phyloP scores from a whole-genome alignment of 306 rosid genomes.

The Prinsepia uniflora region DNA sequence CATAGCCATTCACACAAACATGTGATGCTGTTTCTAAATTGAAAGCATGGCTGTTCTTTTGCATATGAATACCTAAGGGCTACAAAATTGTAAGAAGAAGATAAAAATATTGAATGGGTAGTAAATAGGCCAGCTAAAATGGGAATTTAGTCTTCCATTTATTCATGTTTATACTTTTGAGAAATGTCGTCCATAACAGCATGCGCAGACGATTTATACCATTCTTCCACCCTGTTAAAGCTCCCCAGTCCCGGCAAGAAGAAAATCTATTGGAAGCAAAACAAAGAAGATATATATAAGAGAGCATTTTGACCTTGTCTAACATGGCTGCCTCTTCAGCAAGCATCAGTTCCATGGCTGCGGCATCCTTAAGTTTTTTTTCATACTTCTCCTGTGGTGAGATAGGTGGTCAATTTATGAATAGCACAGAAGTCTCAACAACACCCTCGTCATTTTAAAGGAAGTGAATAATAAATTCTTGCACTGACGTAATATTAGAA shows the following conservation, averaged over 20 bases:
- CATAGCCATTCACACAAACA: not conserved
- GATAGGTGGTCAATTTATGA: constrained; percentile 15
- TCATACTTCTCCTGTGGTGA: constrained; percentile 66
- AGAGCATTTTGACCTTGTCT: constrained; percentile 57
- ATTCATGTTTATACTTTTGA: not conserved
- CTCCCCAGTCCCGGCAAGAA: not conserved
- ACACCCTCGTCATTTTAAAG: constrained; percentile 12
- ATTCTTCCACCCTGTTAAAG: not conserved
- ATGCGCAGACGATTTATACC: not conserved
- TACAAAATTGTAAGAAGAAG: not conserved
- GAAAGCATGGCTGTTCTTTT: not conserved
- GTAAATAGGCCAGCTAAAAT: not conserved
- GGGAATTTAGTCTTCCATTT: not conserved
- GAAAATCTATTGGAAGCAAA: constrained; percentile 2
- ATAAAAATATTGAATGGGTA: not conserved
- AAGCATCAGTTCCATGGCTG: constrained; percentile 75
- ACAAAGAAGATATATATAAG: constrained; percentile 7
- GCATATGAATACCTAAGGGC: not conserved
- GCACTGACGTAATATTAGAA: constrained; percentile 17
- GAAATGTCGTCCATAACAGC: not conserved
- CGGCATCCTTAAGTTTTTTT: constrained; percentile 84
- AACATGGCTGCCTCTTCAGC: constrained; percentile 92
- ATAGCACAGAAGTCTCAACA: constrained; percentile 21
- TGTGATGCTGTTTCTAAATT: not conserved
- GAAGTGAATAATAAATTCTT: constrained; percentile 12